phyloP scores from a whole-genome alignment of 2,329 filamentous ascomycete genomes.

The Fusarium udum region DNA sequence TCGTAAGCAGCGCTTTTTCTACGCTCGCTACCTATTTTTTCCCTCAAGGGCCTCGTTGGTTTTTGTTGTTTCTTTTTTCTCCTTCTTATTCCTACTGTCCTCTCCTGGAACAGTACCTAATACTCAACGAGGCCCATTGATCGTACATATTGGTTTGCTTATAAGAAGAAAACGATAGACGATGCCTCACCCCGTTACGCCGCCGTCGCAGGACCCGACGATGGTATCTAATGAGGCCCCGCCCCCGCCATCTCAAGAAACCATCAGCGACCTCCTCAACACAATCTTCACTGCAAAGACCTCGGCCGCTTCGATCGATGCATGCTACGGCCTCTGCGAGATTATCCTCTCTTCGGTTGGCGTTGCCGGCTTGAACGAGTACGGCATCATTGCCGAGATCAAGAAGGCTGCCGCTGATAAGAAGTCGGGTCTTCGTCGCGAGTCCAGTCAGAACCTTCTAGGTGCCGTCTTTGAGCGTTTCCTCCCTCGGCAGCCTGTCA shows the following conservation, averaged over 20 bases:
- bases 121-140: constrained; percentile 35
- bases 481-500: constrained; percentile 77
- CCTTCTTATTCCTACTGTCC: constrained; percentile 1
- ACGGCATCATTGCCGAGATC: constrained; percentile 64
- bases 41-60: constrained; percentile 41
- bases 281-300: constrained; percentile 75
- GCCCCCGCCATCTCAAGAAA: constrained; percentile 71
- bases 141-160: neutral
- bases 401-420: constrained; percentile 87
- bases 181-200: constrained; percentile 62
- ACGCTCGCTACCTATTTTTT: constrained; percentile 30
- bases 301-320: constrained; percentile 74
- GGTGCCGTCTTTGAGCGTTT: constrained; percentile 94
- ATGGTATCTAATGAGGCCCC: constrained; percentile 59
- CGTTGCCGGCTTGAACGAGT: constrained; percentile 61
- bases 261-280: constrained; percentile 71
- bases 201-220: constrained; percentile 49
- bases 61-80: constrained; percentile 27
- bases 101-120: constrained; percentile 13
- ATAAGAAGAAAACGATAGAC: constrained; percentile 28
- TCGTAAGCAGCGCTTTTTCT: constrained; percentile 37
- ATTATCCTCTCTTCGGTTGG: constrained; percentile 64
- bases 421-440: constrained; percentile 85
- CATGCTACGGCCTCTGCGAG: constrained; percentile 69
- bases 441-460: constrained; percentile 93